Percentiles rank a stretch among this genome's conserved stretches.
phyloP scores from a whole-genome alignment of 352 stramenopile species.

The Pythium pyrilobum region DNA sequence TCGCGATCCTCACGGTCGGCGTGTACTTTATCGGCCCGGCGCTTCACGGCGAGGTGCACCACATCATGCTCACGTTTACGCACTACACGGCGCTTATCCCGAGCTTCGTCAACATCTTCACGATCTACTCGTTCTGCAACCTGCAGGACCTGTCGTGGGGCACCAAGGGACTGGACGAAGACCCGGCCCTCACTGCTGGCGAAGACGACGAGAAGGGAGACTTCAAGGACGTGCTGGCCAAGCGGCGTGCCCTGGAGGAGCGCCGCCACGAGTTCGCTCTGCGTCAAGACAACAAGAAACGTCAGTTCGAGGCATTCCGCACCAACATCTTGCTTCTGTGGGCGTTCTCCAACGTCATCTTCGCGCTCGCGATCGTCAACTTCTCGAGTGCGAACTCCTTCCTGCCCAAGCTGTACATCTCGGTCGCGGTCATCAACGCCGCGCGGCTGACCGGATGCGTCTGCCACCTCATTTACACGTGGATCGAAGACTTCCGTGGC shows the following conservation, averaged over 20 bases:
- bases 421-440: conserved; percentile 66
- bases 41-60: conserved; percentile 72
- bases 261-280: conserved; percentile 50
- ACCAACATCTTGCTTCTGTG: conserved; percentile 78
- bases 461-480: conserved; percentile 68
- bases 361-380: conserved; percentile 67
- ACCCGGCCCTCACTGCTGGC: conserved; percentile 32
- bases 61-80: conserved; percentile 83
- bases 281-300: conserved; percentile 63
- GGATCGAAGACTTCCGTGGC: conserved; percentile 27
- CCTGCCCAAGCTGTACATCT: conserved; percentile 67
- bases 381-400: conserved; percentile 51
- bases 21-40: conserved; percentile 84
- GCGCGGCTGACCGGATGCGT: conserved; percentile 58
- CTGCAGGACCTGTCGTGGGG: conserved; percentile 86
- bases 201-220: conserved; percentile 73
- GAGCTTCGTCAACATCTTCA: conserved; percentile 88
- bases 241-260: conserved; percentile 66
- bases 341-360: conserved; percentile 80
- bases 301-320: conserved; percentile 77
- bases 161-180: conserved; percentile 63
- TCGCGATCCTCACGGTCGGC: conserved; percentile 64
- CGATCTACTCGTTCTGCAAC: conserved; percentile 89
- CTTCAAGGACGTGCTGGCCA: conserved; percentile 81
- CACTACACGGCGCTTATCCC: conserved; percentile 86